These are phyloP conservation scores for Trametes elegans DNA, from an alignment of 768 basidiomycete species.

Conservation along the genomic window DNA sequence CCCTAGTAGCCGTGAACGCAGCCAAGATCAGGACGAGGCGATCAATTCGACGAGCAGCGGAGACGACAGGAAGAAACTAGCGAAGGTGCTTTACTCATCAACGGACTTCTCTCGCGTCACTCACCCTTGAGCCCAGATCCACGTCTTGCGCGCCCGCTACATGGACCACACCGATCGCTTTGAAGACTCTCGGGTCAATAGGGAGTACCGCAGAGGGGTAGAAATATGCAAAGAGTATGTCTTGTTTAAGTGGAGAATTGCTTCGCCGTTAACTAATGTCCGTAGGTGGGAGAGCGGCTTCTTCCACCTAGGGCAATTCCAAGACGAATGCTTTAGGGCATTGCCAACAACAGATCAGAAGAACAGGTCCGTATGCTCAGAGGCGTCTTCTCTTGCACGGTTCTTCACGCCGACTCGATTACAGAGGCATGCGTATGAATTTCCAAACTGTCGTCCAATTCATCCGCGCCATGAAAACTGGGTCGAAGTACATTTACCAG, in stretches of 20 bases:
- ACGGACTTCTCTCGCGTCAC: background rate
- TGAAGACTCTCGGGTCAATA: constrained; percentile 59
- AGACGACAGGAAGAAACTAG: constrained; percentile 9
- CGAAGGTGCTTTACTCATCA: constrained; percentile 20
- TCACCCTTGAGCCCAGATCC: constrained; percentile 47
- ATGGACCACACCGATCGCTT: constrained; percentile 88
- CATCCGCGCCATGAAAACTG: constrained; percentile 66
- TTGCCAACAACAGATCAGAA: constrained; percentile 45
- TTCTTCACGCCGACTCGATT: background rate
- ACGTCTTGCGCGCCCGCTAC: constrained; percentile 85
- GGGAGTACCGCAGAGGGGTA: constrained; percentile 52
- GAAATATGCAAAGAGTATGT: constrained; percentile 50
- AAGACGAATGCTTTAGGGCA: constrained; percentile 71
- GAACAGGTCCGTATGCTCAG: constrained; percentile 29
- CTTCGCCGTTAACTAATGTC: background rate
- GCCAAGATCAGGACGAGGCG: background rate
- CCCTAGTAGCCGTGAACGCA: background rate
- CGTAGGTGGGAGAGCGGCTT: constrained; percentile 81
- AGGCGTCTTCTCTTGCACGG: too few species aligned
- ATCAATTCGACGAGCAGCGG: constrained; percentile 9
- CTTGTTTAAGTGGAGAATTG: background rate
- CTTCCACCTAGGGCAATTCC: constrained; percentile 86
- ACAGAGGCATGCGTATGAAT: constrained; percentile 64
- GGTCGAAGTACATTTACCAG: constrained; percentile 96
- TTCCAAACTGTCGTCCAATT: constrained; percentile 65